Conservation (phyloP, 768 basidiomycete species). For the Calocybe gangraenosa region DNA sequence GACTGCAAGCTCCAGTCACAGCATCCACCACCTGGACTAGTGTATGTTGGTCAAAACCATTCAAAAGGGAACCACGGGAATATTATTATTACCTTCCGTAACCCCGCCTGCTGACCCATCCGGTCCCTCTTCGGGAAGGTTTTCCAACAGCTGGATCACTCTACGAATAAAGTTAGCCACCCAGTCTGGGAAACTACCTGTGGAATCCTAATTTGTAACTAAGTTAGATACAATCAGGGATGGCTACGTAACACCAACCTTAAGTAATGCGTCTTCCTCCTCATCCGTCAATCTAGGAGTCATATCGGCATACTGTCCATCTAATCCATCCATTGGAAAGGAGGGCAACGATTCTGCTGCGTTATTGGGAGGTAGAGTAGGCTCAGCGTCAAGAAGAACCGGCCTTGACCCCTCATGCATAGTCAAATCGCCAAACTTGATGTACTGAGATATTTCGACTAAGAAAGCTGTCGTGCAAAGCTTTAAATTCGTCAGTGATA, state of each 20-base stretch:
- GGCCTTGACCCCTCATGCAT: conserved; percentile 26
- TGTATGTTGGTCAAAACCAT: conserved; percentile 1
- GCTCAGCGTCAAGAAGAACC: conserved; percentile 28
- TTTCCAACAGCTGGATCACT: conserved; percentile 78
- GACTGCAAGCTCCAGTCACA: conserved; percentile 70
- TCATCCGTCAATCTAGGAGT: conserved; percentile 44
- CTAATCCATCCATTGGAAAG: conserved; percentile 33
- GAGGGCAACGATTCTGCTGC: conserved; percentile 29
- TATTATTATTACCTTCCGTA: conserved; percentile 47
- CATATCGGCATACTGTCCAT: conserved; percentile 31
- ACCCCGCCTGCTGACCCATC: conserved; percentile 58
- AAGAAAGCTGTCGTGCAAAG: conserved; percentile 73
- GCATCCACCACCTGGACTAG: conserved; percentile 74
- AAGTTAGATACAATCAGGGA: neutral
- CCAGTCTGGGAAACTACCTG: conserved; percentile 78
- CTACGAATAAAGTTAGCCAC: conserved; percentile 74
- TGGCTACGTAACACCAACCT: conserved; percentile 24
- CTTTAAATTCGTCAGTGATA: conserved; percentile 28
- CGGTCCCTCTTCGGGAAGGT: conserved; percentile 78
- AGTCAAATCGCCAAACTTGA: conserved; percentile 67
- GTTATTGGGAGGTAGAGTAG: conserved; percentile 23
- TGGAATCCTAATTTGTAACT: conserved; percentile 43
- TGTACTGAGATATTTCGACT: conserved; percentile 70
- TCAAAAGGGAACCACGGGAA: neutral
- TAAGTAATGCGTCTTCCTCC: conserved; percentile 69